Evolutionary conservation across 73 alveolate genomes (phyloP).

Genomic region (Tetrahymena borealis): DNA sequence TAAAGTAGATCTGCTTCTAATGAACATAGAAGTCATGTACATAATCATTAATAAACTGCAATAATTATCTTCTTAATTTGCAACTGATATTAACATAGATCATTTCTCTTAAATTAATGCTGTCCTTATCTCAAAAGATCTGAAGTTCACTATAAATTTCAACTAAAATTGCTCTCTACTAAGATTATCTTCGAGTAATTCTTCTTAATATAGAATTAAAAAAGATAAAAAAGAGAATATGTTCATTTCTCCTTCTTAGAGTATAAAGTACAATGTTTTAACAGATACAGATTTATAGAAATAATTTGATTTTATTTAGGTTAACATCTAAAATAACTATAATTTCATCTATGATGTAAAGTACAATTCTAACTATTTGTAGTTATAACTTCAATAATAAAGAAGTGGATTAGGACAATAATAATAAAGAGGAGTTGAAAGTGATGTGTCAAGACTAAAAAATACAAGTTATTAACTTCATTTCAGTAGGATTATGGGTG

Average conservation of each 20-base stretch:
- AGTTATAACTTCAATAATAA: not conserved
- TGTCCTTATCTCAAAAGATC: not conserved
- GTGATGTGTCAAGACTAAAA: not conserved
- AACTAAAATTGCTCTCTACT: not conserved
- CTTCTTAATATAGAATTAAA: not conserved
- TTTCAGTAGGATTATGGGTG: not conserved
- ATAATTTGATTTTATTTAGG: not conserved
- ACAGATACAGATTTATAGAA: not conserved
- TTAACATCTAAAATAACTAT: not conserved
- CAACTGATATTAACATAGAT: not conserved
- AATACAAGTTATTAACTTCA: not conserved
- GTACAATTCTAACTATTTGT: not conserved
- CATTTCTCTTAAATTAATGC: not conserved
- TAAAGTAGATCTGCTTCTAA: not conserved
- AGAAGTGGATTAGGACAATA: not conserved
- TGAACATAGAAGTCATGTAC: not conserved
- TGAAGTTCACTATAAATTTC: not conserved
- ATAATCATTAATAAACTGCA: not conserved
- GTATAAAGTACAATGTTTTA: not conserved
- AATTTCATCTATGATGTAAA: not conserved
- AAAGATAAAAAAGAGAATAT: not conserved
- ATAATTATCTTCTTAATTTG: not conserved
- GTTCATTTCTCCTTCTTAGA: not conserved
- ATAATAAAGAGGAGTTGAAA: not conserved
- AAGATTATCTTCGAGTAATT: not conserved